Conservation (phyloP, 2,329 filamentous ascomycete genomes). For the Paracamarosporium sp. region DNA sequence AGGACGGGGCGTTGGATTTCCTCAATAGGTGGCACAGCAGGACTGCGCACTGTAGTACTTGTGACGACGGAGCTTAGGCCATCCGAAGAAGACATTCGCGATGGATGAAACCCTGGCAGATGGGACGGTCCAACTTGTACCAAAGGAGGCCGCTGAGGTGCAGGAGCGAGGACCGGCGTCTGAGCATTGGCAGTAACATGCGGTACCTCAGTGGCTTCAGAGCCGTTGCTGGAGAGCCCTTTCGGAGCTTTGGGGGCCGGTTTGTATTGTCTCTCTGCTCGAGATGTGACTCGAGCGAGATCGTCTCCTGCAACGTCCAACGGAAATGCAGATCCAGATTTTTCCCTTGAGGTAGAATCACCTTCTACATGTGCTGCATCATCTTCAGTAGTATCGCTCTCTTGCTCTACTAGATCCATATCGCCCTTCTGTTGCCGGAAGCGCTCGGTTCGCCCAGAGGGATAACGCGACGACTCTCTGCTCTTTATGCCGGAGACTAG, state of each 20-base stretch:
- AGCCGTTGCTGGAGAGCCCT: constrained; percentile 30
- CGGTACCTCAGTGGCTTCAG: constrained; percentile 28
- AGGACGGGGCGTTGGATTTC: constrained; percentile 32
- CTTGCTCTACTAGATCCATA: constrained; percentile 30
- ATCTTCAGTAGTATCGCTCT: constrained; percentile 41
- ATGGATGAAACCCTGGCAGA: constrained; percentile 55
- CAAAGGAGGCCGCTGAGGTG: constrained; percentile 48
- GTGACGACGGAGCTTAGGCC: constrained; percentile 48
- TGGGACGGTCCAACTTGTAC: constrained; percentile 54
- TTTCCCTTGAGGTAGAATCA: constrained; percentile 26
- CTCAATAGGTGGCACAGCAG: constrained; percentile 38
- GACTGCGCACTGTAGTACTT: constrained; percentile 38
- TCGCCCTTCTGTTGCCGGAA: constrained; percentile 30
- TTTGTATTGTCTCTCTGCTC: constrained; percentile 32
- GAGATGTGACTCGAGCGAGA: constrained; percentile 27
- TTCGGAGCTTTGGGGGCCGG: constrained; percentile 23
- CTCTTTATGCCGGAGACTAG: constrained; percentile 14
- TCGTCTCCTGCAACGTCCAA: constrained; percentile 31
- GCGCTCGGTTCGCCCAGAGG: constrained; percentile 23
- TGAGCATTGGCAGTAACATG: constrained; percentile 29
- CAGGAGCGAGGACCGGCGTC: constrained; percentile 31
- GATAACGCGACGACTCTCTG: constrained; percentile 28
- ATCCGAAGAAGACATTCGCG: constrained; percentile 55
- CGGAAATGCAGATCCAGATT: constrained; percentile 28
- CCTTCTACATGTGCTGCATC: constrained; percentile 36